Conservation (phyloP, 129 eudicot species). For the Artemisia annua region DNA sequence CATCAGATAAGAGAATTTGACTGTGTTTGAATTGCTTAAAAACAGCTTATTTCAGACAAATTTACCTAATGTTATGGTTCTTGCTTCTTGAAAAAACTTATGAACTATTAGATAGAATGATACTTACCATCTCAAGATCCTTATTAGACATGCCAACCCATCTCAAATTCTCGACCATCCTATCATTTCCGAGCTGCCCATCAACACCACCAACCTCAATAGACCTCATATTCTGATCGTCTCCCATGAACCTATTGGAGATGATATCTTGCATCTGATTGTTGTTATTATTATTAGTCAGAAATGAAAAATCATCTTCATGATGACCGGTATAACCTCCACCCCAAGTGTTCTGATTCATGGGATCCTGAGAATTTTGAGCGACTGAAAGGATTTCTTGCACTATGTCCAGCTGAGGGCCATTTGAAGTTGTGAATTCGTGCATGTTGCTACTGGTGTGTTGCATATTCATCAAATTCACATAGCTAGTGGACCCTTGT, state of each 20-base stretch:
- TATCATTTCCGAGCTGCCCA: conserved; percentile 46
- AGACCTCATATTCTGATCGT: conserved; percentile 40
- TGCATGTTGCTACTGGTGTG: conserved; percentile 40
- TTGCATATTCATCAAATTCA: conserved; percentile 44
- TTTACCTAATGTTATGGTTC: no score
- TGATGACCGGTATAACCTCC: conserved; percentile 45
- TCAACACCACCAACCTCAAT: conserved; percentile 48
- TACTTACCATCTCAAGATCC: conserved; percentile 68
- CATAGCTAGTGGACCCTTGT: conserved; percentile 32
- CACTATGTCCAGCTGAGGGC: conserved; percentile 57
- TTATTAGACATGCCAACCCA: conserved; percentile 89
- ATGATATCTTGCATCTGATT: conserved; percentile 43
- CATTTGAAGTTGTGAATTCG: conserved; percentile 33
- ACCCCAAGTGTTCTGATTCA: conserved; percentile 60
- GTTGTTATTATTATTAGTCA: conserved; percentile 29
- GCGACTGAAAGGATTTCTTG: conserved; percentile 87
- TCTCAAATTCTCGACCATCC: conserved; percentile 66
- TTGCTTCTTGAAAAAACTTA: background rate
- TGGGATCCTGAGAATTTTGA: conserved; percentile 70
- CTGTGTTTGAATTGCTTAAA: no score
- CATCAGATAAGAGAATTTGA: no score
- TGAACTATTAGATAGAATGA: conserved; percentile 3
- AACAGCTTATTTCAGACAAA: background rate
- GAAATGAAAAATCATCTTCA: conserved; percentile 62
- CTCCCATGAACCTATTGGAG: conserved; percentile 44